Base-by-base conservation (phyloP, 768 basidiomycete genomes). In the Amanita thiersii region DNA sequence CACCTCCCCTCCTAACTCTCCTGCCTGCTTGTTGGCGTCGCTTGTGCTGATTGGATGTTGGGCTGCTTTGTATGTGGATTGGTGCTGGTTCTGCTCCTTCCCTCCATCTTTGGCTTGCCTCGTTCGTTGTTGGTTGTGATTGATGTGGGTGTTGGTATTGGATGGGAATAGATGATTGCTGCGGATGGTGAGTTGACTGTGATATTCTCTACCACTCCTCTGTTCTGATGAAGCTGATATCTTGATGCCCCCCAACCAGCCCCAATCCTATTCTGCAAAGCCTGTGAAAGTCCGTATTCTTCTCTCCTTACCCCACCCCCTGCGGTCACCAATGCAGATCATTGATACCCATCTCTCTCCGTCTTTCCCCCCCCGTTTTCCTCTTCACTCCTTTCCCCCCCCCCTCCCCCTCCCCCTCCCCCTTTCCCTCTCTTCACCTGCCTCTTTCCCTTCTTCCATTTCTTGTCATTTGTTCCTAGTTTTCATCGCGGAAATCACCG, bases 401-500 rank as follows among this genome's bases (percentile, higher is more conserved):
- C 11, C 29, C 35, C 37, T 17, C 12, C 10, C 10, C 23, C 14
- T 45, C 12, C 18, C 24, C 15, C 37, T 23, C 8, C 31, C 26
- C 32, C 24, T 18, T 17, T 30, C 23, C 23, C 40, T 32, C 43
- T 3, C 9, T 1, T 39, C 7, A 33, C 20, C 37, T 35, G 25
- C 36, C 25, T 10, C 24, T 11, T 23, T 42, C 31, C 9, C 24
- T 29, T 14, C 30, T 1, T 7, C 6, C 14, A 8, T n/a, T 38
- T 38, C 10, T 25, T 30, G 7, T 18, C 23, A 39, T 14, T 31
- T 5, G 33, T 15, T 18, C 31, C 15, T 41, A 96, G 94, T 97
- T 48, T 98, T 99, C 63, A 99, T 99, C 43, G 76, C 91, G 34
- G 94, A 99, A 64, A 87, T 99, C 48, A 97, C 94, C 1, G 86